Percentiles rank a stretch among this genome's conserved stretches.
These are phyloP conservation scores for Leccinum disarticulatum DNA, from an alignment of 768 basidiomycete genomes.

Conservation along the genomic window DNA sequence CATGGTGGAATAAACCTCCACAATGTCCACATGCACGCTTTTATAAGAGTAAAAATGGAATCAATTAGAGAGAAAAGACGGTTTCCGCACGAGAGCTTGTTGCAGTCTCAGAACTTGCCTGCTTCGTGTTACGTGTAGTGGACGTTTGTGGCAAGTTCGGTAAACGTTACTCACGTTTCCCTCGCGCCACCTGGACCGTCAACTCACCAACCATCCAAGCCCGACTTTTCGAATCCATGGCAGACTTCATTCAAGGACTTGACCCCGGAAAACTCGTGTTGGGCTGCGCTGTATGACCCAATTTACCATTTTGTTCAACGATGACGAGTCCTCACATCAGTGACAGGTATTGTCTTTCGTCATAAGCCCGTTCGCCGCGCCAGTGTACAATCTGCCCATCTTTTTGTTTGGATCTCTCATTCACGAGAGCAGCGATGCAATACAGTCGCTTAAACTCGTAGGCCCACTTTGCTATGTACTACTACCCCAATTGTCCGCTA, in stretches of 20 bases:
- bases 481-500: neutral
- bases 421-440: slow-evolving; percentile 65
- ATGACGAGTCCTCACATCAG: neutral
- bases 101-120: neutral
- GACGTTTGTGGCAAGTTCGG: neutral
- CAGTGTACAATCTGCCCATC: slow-evolving; percentile 79
- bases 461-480: too few relatives aligned
- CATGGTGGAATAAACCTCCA: too few relatives aligned
- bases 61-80: too few relatives aligned
- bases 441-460: slow-evolving; percentile 65
- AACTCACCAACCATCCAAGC: neutral
- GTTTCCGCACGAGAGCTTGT: neutral
- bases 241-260: slow-evolving; percentile 68
- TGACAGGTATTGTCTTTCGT: slow-evolving; percentile 60
- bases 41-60: too few relatives aligned
- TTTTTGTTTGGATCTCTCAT: slow-evolving; percentile 77
- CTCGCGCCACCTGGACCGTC: neutral
- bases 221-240: slow-evolving; percentile 32
- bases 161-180: slow-evolving; percentile 10
- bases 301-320: neutral
- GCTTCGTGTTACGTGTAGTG: too few relatives aligned
- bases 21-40: too few relatives aligned
- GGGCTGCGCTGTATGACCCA: slow-evolving; percentile 52
- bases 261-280: slow-evolving; percentile 72
- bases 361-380: slow-evolving; percentile 53